Evolutionary conservation across 2,329 filamentous ascomycete genomes (phyloP).

Genomic region (Akanthomyces uredinophilus): DNA sequence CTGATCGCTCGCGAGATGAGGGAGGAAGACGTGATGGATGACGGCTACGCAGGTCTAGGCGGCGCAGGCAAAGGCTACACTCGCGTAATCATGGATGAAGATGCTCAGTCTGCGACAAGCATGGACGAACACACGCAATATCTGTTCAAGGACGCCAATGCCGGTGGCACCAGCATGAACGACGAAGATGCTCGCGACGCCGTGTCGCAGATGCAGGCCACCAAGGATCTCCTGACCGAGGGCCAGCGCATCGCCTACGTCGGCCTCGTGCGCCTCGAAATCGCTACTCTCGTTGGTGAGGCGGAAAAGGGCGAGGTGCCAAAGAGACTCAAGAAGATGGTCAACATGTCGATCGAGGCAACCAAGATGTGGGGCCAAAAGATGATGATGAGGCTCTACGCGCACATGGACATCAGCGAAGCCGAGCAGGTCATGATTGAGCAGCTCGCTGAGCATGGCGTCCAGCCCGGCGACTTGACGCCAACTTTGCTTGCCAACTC

Average conservation of each 20-base stretch:
- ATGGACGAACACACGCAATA: constrained; percentile 97
- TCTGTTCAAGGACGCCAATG: constrained; percentile 74
- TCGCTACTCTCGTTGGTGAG: constrained; percentile 71
- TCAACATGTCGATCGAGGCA: constrained; percentile 65
- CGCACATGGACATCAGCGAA: constrained; percentile 92
- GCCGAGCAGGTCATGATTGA: constrained; percentile 98
- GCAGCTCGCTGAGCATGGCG: constrained; percentile 87
- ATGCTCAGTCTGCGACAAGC: constrained; percentile 88
- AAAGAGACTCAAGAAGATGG: constrained; percentile 65
- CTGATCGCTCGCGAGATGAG: constrained; percentile 78
- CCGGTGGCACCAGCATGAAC: constrained; percentile 54
- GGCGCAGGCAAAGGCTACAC: constrained; percentile 95
- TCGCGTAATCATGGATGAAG: constrained; percentile 88
- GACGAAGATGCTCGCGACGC: constrained; percentile 84
- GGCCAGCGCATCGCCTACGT: constrained; percentile 96
- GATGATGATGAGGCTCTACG: constrained; percentile 92
- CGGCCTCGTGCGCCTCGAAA: constrained; percentile 75
- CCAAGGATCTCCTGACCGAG: constrained; percentile 91
- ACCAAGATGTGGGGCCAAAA: constrained; percentile 97
- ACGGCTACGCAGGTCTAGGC: constrained; percentile 71
- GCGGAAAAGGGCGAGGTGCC: constrained; percentile 57
- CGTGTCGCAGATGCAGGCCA: constrained; percentile 86
- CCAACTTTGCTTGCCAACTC: constrained; percentile 87
- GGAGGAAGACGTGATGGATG: constrained; percentile 61
- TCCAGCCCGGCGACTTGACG: constrained; percentile 77